These are phyloP conservation scores for Cryphonectria nitschkei DNA, from an alignment of 2,329 filamentous ascomycete species.

Conservation along the genomic window DNA sequence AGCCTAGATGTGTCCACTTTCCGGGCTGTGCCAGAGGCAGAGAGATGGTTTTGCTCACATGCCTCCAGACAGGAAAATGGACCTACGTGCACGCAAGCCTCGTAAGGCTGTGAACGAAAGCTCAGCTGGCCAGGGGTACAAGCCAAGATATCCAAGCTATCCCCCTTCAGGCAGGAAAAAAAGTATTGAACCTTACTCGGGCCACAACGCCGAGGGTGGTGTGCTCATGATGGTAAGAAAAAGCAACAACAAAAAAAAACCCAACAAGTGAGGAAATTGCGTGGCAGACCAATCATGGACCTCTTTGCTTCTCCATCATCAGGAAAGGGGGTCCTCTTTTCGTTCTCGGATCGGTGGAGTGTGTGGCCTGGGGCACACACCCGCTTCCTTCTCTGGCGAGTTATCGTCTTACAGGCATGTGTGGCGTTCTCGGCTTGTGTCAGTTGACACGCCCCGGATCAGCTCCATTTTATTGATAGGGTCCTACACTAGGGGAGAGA, in stretches of 20 bases:
- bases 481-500: no score
- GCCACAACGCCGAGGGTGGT: background rate
- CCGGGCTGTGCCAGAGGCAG: background rate
- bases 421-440: background rate
- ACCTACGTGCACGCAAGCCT: background rate
- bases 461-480: no score
- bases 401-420: background rate
- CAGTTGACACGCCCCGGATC: background rate
- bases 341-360: background rate
- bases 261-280: background rate
- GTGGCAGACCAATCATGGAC: background rate
- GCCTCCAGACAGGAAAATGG: no score
- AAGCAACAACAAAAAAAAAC: background rate
- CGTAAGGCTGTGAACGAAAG: background rate
- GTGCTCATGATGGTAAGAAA: background rate
- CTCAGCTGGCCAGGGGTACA: background rate
- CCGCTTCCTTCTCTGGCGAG: background rate
- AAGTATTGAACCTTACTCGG: background rate
- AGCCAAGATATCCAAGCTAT: background rate
- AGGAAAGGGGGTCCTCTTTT: no score
- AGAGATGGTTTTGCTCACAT: no score
- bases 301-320: no score
- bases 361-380: background rate
- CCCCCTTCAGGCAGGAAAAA: background rate
- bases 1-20: no score